Percentiles rank a stretch among this genome's conserved stretches.
Evolutionary conservation across 75 land plant genomes (phyloP).

Genomic region (Larix kaempferi): DNA sequence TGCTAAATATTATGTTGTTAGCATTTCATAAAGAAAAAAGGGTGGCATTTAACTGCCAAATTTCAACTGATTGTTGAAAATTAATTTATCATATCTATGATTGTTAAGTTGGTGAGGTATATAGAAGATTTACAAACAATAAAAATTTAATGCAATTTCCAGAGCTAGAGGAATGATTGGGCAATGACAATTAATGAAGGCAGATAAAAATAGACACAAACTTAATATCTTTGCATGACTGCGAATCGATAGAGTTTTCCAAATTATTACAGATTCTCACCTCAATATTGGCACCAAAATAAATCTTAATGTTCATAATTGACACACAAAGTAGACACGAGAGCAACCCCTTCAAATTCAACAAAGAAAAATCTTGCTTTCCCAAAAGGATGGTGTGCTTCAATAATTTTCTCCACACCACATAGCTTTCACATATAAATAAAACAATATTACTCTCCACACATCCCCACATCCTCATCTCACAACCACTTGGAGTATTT

Average conservation of each 20-base stretch:
- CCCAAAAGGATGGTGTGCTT: neutral
- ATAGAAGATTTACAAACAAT: too few relatives aligned
- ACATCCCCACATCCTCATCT: conserved; percentile 9
- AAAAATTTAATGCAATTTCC: neutral
- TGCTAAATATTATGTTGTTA: too few relatives aligned
- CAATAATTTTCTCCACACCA: neutral
- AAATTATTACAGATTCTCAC: neutral
- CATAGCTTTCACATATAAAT: too few relatives aligned
- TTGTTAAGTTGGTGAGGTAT: neutral
- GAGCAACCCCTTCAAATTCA: conserved; percentile 1
- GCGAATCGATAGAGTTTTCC: neutral
- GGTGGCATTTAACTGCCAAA: neutral
- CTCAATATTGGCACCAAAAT: neutral
- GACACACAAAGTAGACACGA: conserved; percentile 5
- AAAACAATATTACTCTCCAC: conserved; percentile 6
- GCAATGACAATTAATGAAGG: neutral
- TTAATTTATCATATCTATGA: neutral
- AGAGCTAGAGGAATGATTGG: too few relatives aligned
- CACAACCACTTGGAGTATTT: conserved; percentile 6
- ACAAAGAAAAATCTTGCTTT: neutral
- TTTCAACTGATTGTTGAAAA: neutral
- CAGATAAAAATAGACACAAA: neutral
- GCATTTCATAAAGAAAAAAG: too few relatives aligned
- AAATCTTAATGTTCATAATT: conserved; percentile 2
- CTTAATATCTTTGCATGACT: neutral